Percentiles rank a stretch among this genome's conserved stretches.
phyloP scores from a whole-genome alignment of 2,329 filamentous ascomycete species.

The Periconia sp. region DNA sequence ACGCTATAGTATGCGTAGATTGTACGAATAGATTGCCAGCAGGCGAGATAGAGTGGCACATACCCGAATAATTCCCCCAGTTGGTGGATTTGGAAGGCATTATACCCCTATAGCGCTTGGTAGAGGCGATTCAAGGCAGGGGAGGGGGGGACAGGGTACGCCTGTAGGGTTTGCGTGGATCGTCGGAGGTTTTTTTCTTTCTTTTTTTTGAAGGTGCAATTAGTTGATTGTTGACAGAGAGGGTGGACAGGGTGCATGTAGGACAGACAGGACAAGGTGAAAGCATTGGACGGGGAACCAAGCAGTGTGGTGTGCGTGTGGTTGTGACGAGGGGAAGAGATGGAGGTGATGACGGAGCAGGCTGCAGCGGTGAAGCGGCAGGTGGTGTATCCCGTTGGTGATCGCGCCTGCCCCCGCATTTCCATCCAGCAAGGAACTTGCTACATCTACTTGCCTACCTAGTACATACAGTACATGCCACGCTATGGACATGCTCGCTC shows the following conservation, averaged over 20 bases:
- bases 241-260: neutral
- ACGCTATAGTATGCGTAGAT: no score
- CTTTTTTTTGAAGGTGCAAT: conserved; percentile 4
- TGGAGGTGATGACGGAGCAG: no score
- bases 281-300: no score
- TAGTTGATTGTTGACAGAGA: neutral
- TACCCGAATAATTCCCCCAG: conserved; percentile 39
- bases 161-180: neutral
- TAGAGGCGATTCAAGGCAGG: neutral
- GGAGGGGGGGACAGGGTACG: neutral
- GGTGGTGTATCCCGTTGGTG: neutral
- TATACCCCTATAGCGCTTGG: neutral
- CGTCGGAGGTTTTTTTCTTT: no score
- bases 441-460: no score
- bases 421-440: neutral
- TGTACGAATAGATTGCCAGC: conserved; percentile 8
- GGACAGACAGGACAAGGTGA: neutral
- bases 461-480: neutral
- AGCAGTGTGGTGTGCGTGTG: no score
- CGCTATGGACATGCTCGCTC: no score
- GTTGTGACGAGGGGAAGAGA: no score
- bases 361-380: no score
- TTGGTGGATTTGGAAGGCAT: conserved; percentile 28
- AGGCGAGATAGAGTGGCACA: conserved; percentile 14
- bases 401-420: neutral